Evolutionary conservation across 768 basidiomycete genomes (phyloP).

Genomic region (Boletus reticuloceps): DNA sequence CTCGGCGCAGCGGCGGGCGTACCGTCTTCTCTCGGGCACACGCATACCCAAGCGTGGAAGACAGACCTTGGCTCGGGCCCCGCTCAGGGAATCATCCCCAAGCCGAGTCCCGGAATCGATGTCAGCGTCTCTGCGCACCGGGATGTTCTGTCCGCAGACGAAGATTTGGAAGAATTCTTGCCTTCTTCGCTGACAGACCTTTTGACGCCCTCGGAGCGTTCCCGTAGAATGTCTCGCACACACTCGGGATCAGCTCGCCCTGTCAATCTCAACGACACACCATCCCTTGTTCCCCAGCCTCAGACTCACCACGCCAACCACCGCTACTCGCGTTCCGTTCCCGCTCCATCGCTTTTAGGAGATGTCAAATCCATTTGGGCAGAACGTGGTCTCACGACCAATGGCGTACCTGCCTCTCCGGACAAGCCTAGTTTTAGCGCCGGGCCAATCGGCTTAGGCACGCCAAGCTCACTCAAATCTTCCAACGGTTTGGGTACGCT

Average conservation of each 20-base stretch:
- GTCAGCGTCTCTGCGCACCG: slow-evolving; percentile 38
- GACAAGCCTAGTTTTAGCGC: slow-evolving; percentile 26
- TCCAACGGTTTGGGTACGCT: slow-evolving; percentile 35
- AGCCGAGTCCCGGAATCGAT: slow-evolving; percentile 11
- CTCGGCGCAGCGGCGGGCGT: slow-evolving; percentile 39
- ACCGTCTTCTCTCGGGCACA: slow-evolving; percentile 59
- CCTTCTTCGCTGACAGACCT: slow-evolving; percentile 88
- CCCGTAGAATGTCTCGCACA: slow-evolving; percentile 77
- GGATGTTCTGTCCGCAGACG: slow-evolving; percentile 45
- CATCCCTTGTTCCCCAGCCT: slow-evolving; percentile 18
- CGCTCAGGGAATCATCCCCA: slow-evolving; percentile 3
- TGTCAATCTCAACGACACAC: slow-evolving; percentile 18
- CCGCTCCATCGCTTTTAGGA: slow-evolving; percentile 70
- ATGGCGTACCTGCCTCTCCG: slow-evolving; percentile 38
- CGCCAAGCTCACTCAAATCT: slow-evolving; percentile 55
- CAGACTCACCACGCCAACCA: slow-evolving; percentile 40
- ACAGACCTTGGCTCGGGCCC: slow-evolving; percentile 24
- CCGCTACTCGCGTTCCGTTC: slow-evolving; percentile 81
- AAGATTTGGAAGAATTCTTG: slow-evolving; percentile 84
- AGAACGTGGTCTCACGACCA: slow-evolving; percentile 41
- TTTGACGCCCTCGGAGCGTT: slow-evolving; percentile 84
- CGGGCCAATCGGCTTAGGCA: slow-evolving; percentile 33
- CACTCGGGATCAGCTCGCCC: slow-evolving; percentile 42
- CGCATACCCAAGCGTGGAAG: slow-evolving; percentile 27
- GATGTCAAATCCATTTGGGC: slow-evolving; percentile 84